These are phyloP conservation scores for Ceriops tagal DNA, from an alignment of 345 rosid species.

Conservation along the genomic window DNA sequence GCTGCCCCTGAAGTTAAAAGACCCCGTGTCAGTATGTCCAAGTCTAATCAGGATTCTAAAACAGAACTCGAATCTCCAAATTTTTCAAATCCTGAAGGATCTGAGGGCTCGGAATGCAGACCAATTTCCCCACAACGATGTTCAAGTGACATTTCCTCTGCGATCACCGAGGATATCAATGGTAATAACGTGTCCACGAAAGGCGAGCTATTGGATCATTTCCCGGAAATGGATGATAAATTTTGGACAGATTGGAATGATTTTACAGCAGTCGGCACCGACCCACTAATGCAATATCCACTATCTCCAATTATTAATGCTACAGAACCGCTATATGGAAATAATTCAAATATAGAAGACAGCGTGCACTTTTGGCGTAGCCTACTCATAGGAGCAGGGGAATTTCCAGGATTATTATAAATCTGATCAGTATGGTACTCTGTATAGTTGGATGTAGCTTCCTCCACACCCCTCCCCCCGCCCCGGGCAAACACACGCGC, in stretches of 20 bases:
- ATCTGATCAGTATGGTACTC: constrained; percentile 17
- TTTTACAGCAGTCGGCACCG: constrained; percentile 9
- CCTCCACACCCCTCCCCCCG: background rate
- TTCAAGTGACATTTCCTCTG: constrained; percentile 33
- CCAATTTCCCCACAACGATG: constrained; percentile 19
- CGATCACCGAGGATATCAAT: constrained; percentile 1
- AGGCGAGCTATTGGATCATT: constrained; percentile 17
- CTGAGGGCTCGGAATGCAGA: constrained; percentile 3
- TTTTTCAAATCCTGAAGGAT: background rate
- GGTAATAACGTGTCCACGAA: constrained; percentile 15
- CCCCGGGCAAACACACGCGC: no score
- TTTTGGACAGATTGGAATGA: constrained; percentile 45
- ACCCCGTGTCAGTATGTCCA: background rate
- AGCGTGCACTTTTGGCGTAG: constrained; percentile 56
- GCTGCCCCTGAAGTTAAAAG: background rate
- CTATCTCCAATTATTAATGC: constrained; percentile 10
- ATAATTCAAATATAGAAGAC: constrained; percentile 31
- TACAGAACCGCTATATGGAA: constrained; percentile 4
- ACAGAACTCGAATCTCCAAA: constrained; percentile 8
- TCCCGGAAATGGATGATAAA: constrained; percentile 40
- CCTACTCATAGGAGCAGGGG: constrained; percentile 43
- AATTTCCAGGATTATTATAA: constrained; percentile 33
- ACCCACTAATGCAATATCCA: constrained; percentile 4
- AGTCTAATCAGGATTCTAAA: constrained; percentile 1
- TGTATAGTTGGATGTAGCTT: background rate